Evolutionary conservation across 1,284 basidiomycete genomes (phyloP).

Genomic region (Trichosporon inkin): DNA sequence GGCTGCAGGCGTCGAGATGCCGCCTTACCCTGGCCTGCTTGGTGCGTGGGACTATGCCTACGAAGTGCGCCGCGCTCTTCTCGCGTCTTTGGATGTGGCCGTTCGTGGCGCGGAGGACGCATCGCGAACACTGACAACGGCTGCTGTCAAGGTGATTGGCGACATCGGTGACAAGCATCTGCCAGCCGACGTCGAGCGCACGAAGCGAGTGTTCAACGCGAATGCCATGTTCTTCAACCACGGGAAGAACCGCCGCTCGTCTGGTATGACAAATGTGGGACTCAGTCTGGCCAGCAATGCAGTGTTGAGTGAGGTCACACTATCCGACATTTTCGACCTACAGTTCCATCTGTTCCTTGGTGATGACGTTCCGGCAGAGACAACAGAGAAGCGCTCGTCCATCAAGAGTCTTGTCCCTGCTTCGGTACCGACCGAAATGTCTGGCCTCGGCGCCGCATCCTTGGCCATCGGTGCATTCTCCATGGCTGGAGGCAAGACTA

Average conservation of each 20-base stretch:
- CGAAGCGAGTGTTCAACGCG: conserved; percentile 81
- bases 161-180: conserved; percentile 73
- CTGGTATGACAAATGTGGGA: conserved; percentile 41
- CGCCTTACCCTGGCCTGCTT: conserved; percentile 81
- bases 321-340: conserved; percentile 82
- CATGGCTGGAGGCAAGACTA: conserved; percentile 72
- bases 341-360: conserved; percentile 64
- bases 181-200: conserved; percentile 73
- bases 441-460: conserved; percentile 68
- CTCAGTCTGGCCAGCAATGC: conserved; percentile 43
- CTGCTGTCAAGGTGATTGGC: conserved; percentile 66
- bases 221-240: conserved; percentile 79
- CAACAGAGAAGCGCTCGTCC: conserved; percentile 18
- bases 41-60: conserved; percentile 83
- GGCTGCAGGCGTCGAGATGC: conserved; percentile 55
- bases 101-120: conserved; percentile 79
- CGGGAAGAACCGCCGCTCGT: conserved; percentile 54
- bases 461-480: conserved; percentile 81
- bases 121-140: conserved; percentile 65
- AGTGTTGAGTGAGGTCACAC: conserved; percentile 45
- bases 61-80: conserved; percentile 75
- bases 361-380: conserved; percentile 51
- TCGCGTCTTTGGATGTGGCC: conserved; percentile 71
- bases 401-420: conserved; percentile 36
- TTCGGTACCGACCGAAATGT: conserved; percentile 44